Evolutionary conservation across 2,329 filamentous ascomycete genomes (phyloP).

Genomic region (Colletotrichum sp.): DNA sequence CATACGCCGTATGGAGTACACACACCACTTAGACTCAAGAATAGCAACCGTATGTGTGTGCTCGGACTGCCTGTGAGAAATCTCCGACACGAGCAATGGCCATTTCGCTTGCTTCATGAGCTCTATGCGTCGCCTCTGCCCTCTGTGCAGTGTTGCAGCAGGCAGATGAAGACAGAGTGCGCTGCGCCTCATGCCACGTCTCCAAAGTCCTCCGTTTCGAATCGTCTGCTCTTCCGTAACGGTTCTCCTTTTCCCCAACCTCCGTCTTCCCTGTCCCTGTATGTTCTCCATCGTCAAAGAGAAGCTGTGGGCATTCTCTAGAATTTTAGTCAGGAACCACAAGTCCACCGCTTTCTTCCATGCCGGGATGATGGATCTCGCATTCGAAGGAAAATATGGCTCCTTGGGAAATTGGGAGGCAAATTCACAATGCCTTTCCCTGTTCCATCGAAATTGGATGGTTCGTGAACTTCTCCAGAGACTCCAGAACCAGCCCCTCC

Average conservation of each 20-base stretch:
- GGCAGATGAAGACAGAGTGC: not conserved
- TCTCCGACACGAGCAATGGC: not conserved
- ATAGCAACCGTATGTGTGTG: not conserved
- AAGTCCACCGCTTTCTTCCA: not conserved
- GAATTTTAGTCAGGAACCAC: slow-evolving; percentile 1
- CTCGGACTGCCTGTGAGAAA: not conserved
- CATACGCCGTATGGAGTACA: not conserved
- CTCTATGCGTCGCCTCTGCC: not conserved
- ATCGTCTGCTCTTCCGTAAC: not conserved
- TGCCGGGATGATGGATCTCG: slow-evolving; percentile 7
- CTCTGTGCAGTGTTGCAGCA: not conserved
- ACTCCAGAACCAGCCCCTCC: not conserved
- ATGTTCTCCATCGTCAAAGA: not conserved
- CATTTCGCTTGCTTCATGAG: not conserved
- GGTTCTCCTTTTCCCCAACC: not conserved
- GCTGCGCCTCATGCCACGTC: not conserved
- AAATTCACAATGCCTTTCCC: not conserved
- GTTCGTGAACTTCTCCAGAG: not conserved
- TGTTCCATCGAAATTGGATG: slow-evolving; percentile 3
- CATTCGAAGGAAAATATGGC: not conserved
- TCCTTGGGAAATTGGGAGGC: not conserved
- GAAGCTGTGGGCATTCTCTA: not conserved
- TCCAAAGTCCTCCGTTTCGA: not conserved
- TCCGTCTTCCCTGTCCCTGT: slow-evolving; percentile 1
- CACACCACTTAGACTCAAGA: not conserved